Conservation (phyloP, 1,284 basidiomycete species). For the Pterulicium gracile region DNA sequence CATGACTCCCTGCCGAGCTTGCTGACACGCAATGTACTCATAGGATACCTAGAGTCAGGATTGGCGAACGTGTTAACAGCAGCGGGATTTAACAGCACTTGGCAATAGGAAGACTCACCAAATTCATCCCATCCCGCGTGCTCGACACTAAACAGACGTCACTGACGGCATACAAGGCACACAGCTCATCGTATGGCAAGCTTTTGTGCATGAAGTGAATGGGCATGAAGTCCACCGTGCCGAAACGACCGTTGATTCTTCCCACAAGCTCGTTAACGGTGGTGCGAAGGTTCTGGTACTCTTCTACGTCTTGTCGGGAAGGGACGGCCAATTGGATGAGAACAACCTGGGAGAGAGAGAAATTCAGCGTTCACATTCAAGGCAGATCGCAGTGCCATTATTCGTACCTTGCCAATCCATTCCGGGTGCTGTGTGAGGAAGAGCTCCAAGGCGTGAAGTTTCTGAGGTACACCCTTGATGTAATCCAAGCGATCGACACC, state of each 20-base stretch:
- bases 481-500: constrained; percentile 98
- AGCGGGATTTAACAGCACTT: constrained; percentile 4
- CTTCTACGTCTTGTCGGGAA: constrained; percentile 95
- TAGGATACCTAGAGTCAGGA: constrained; percentile 75
- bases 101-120: constrained; percentile 43
- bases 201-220: constrained; percentile 99
- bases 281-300: constrained; percentile 95
- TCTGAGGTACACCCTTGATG: constrained; percentile 99
- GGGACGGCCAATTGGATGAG: constrained; percentile 96
- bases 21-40: constrained; percentile 96
- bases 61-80: constrained; percentile 10
- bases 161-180: constrained; percentile 91
- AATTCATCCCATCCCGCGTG: constrained; percentile 97
- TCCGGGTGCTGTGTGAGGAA: constrained; percentile 97
- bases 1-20: constrained; percentile 89
- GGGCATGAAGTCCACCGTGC: constrained; percentile 98
- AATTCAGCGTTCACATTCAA: no score
- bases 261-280: constrained; percentile 98
- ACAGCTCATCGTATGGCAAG: constrained; percentile 89
- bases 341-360: constrained; percentile 73
- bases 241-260: constrained; percentile 95
- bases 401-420: constrained; percentile 93
- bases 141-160: constrained; percentile 95
- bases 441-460: constrained; percentile 91
- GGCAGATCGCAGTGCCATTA: constrained; percentile 1